A percentile compares a stretch with the other conserved stretches of the same genome.
Evolutionary conservation across 352 stramenopile species (phyloP).

Genomic region (Phytophthora foliorum): DNA sequence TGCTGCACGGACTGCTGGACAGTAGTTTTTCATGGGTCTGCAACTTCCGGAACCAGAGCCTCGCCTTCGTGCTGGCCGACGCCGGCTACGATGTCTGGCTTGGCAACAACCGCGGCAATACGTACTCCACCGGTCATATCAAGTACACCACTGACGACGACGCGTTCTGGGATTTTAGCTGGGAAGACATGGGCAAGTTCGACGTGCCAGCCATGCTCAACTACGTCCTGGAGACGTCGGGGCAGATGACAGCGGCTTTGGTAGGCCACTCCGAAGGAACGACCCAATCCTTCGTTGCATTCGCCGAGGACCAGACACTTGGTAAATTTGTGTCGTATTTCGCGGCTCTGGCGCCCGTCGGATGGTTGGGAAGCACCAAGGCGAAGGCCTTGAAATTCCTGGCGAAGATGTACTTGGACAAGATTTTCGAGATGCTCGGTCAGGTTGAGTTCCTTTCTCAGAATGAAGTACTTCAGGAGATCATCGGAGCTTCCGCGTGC

Average conservation of each 20-base stretch:
- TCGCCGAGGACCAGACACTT: slow-evolving; percentile 59
- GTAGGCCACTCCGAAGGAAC: slow-evolving; percentile 64
- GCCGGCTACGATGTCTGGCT: slow-evolving; percentile 72
- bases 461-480: slow-evolving; percentile 44
- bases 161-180: slow-evolving; percentile 65
- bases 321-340: slow-evolving; percentile 62
- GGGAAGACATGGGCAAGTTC: slow-evolving; percentile 62
- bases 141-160: slow-evolving; percentile 48
- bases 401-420: slow-evolving; percentile 49
- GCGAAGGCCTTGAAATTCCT: slow-evolving; percentile 40
- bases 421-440: slow-evolving; percentile 44
- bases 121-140: slow-evolving; percentile 58
- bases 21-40: slow-evolving; percentile 60
- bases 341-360: slow-evolving; percentile 54
- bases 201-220: slow-evolving; percentile 62
- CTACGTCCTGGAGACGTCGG: slow-evolving; percentile 41
- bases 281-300: slow-evolving; percentile 61
- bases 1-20: slow-evolving; percentile 64
- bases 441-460: slow-evolving; percentile 50
- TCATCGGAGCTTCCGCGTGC: slow-evolving; percentile 44
- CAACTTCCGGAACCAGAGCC: slow-evolving; percentile 64
- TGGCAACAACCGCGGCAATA: slow-evolving; percentile 73
- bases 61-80: slow-evolving; percentile 61
- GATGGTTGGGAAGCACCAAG: slow-evolving; percentile 40
- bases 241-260: slow-evolving; percentile 48